Evolutionary conservation across 371 early-diverging fungal genomes (phyloP).

Genomic region (Mucor mucedo): DNA sequence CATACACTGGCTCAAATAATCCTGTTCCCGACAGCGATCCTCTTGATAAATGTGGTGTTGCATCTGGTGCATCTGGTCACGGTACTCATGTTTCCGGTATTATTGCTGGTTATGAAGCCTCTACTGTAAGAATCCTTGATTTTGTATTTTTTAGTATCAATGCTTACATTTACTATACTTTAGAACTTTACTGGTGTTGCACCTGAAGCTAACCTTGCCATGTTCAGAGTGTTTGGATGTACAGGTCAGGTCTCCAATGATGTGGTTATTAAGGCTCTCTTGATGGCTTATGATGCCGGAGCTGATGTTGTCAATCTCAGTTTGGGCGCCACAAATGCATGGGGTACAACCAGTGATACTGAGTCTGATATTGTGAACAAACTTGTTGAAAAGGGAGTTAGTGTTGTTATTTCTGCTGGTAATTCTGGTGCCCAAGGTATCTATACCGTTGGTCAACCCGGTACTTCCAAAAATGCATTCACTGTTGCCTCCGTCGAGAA

Average conservation of each 20-base stretch:
- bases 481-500: constrained; percentile 69
- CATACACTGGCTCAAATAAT: constrained; percentile 41
- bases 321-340: constrained; percentile 65
- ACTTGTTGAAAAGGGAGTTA: constrained; percentile 31
- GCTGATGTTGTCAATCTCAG: constrained; percentile 71
- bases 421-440: constrained; percentile 63
- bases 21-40: constrained; percentile 42
- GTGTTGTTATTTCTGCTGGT: constrained; percentile 62
- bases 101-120: constrained; percentile 59
- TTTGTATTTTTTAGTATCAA: constrained; percentile 2
- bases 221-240: constrained; percentile 73
- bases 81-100: constrained; percentile 76
- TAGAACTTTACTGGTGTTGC: constrained; percentile 67
- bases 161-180: not conserved
- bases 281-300: constrained; percentile 59
- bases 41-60: constrained; percentile 47
- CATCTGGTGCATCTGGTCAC: constrained; percentile 48
- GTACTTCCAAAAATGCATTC: constrained; percentile 53
- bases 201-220: constrained; percentile 62
- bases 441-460: constrained; percentile 54
- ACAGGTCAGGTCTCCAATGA: constrained; percentile 57
- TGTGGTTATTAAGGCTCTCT: constrained; percentile 65
- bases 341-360: constrained; percentile 45
- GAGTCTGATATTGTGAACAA: constrained; percentile 33
- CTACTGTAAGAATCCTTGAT: constrained; percentile 30